Conservation (phyloP, 306 rosid genomes). For the Cotoneaster glaucophyllus region DNA sequence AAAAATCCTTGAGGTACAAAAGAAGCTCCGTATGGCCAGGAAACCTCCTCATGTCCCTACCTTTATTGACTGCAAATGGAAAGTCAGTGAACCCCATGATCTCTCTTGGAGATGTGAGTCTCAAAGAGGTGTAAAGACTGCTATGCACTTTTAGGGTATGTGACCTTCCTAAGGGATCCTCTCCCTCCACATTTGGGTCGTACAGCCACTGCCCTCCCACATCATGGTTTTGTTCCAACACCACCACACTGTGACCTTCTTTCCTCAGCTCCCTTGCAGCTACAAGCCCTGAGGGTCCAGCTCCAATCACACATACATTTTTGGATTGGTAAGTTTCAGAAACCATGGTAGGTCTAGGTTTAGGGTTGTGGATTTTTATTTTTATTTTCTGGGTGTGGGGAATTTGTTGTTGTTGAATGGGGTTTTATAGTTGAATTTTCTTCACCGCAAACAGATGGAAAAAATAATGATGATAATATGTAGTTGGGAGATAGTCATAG, state of each 20-base stretch:
- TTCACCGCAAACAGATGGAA: slow-evolving; percentile 25
- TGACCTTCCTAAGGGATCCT: slow-evolving; percentile 59
- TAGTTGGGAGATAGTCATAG: slow-evolving; percentile 24
- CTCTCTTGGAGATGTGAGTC: slow-evolving; percentile 74
- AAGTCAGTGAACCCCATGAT: slow-evolving; percentile 84
- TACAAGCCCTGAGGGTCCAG: slow-evolving; percentile 83
- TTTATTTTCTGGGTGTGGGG: neutral
- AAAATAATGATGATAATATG: slow-evolving; percentile 21
- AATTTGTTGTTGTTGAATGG: slow-evolving; percentile 10
- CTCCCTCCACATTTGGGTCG: slow-evolving; percentile 51
- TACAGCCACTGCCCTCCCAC: slow-evolving; percentile 97
- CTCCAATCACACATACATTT: slow-evolving; percentile 80
- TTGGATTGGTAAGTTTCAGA: slow-evolving; percentile 42
- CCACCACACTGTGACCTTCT: slow-evolving; percentile 69
- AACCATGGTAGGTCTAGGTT: slow-evolving; percentile 35
- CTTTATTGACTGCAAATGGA: slow-evolving; percentile 69
- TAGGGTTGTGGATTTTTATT: neutral
- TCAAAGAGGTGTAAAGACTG: slow-evolving; percentile 61
- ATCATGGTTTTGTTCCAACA: slow-evolving; percentile 75
- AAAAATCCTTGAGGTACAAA: slow-evolving; percentile 61
- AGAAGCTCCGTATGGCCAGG: slow-evolving; percentile 73
- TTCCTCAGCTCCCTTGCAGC: slow-evolving; percentile 76
- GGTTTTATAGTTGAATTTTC: slow-evolving; percentile 21
- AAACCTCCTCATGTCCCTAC: slow-evolving; percentile 74
- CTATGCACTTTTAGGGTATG: slow-evolving; percentile 48